A percentile compares a stretch with the other conserved stretches of the same genome.
Evolutionary conservation across 2,329 filamentous ascomycete species (phyloP).

Genomic region (Ophiostoma tasmaniense): DNA sequence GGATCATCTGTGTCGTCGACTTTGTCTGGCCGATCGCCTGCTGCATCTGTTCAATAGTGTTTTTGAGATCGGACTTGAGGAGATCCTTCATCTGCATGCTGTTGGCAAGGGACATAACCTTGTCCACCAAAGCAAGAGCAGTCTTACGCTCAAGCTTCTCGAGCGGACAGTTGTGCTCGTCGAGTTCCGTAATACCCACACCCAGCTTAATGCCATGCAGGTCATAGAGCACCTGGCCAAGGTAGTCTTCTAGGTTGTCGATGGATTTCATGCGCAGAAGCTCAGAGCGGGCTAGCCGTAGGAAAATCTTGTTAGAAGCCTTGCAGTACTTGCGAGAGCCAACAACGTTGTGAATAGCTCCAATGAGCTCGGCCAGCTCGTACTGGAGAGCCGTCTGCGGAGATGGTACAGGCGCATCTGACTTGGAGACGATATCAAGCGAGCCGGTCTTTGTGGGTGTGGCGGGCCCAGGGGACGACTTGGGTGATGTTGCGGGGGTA

Average conservation of each 20-base stretch:
- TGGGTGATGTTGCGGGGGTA: background rate
- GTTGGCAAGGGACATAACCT: constrained; percentile 71
- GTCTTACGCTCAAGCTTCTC: constrained; percentile 74
- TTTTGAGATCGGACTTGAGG: constrained; percentile 82
- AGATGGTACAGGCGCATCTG: background rate
- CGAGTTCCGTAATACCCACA: constrained; percentile 54
- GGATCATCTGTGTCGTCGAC: constrained; percentile 68
- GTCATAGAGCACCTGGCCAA: constrained; percentile 77
- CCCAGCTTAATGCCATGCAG: constrained; percentile 73
- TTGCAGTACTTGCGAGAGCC: constrained; percentile 82
- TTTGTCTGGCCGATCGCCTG: constrained; percentile 74
- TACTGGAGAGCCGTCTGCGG: constrained; percentile 42
- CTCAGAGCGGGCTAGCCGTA: constrained; percentile 83
- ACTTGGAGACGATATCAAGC: background rate
- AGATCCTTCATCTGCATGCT: constrained; percentile 85
- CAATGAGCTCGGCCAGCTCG: constrained; percentile 69
- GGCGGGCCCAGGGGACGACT: background rate
- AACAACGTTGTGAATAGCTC: constrained; percentile 72
- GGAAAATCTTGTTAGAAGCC: constrained; percentile 73
- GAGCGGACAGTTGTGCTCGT: constrained; percentile 70
- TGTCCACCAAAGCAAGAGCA: constrained; percentile 73
- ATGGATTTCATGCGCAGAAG: constrained; percentile 66
- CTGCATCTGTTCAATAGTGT: constrained; percentile 87
- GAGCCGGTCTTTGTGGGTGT: background rate
- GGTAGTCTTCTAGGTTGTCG: constrained; percentile 76